Evolutionary conservation across 2,329 filamentous ascomycete species (phyloP), one percentile per base, ranked within the genome.

Genomic region (Mariannaea elegans): DNA sequence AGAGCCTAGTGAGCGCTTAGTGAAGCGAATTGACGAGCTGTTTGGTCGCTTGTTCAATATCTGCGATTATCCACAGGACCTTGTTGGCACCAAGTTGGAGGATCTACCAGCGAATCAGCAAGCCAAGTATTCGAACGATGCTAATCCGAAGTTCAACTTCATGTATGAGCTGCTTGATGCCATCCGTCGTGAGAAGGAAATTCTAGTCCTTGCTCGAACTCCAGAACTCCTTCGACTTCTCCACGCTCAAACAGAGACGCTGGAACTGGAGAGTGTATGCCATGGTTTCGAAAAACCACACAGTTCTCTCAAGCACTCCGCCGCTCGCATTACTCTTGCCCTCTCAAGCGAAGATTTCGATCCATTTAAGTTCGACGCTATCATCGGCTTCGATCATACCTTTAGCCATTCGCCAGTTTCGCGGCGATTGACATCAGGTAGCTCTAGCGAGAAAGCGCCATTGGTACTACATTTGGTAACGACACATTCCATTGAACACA

Each of bases 61-160:
- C 18, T 87, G 85, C 67, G 85, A 88, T 66, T 81, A 86, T 36
- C 86, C 85, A 4, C 81, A 82, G 4, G 81, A 84, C 32, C 73
- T 82, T 36, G 74, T 82, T 21, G 80, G 80, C n/a, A 75, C 82
- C 7, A 69, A 73, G 2, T 68, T 79, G 12, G 74, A 75, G 21
- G 63, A 66, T 3, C 60, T 85, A 55, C 71, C 78, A 2, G 67
- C 78, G 7, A 68, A 72, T 4, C 77, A 81, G 19, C 75, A 80
- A 52, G 81, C 81, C 65, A 87, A 82, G 67, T 84, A 86, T 63
- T 80, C 82, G 2, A 79, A 82, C 55, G 82, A 82, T 51, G 82
- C 84, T 9, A 89, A 87, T 71, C 76, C 84, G 54, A 90, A 90
- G 65, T 86, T 84, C 65, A 81, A 80, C 29, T 89, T 90, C 64